phyloP scores from a whole-genome alignment of 176 grass and related monocot genomes.

The Oryza glumipatula region DNA sequence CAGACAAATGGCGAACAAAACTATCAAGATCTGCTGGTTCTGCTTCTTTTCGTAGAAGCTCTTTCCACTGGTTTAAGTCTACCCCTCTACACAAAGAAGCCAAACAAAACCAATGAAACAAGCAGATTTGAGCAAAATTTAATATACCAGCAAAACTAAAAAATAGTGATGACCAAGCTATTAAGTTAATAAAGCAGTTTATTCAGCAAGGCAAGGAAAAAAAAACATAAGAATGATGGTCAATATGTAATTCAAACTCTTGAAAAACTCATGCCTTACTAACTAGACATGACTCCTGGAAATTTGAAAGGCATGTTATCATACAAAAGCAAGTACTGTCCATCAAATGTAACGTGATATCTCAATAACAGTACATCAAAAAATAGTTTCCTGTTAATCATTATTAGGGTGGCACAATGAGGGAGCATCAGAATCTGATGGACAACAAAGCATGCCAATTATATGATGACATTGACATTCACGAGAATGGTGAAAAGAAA shows the following conservation, averaged over 20 bases:
- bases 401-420: constrained; percentile 5
- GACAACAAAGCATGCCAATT: neutral
- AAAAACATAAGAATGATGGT: neutral
- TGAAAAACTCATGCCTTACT: neutral
- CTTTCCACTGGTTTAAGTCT: constrained; percentile 80
- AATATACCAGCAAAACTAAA: neutral
- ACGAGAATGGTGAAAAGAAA: constrained; percentile 1
- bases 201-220: neutral
- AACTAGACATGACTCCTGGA: neutral
- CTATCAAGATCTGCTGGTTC: constrained; percentile 66
- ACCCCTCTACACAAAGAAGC: constrained; percentile 60
- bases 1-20: constrained; percentile 78
- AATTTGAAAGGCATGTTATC: constrained; percentile 2
- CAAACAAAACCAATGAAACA: constrained; percentile 21
- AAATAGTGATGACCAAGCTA: neutral
- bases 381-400: constrained; percentile 14
- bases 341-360: neutral
- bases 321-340: constrained; percentile 18
- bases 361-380: neutral
- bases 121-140: constrained; percentile 10
- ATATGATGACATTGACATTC: constrained; percentile 12
- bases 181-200: neutral
- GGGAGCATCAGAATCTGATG: neutral
- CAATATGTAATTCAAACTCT: constrained; percentile 4
- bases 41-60: constrained; percentile 57